phyloP scores from a whole-genome alignment of 2,329 filamentous ascomycete species.

The Fusarium sulawesiense region DNA sequence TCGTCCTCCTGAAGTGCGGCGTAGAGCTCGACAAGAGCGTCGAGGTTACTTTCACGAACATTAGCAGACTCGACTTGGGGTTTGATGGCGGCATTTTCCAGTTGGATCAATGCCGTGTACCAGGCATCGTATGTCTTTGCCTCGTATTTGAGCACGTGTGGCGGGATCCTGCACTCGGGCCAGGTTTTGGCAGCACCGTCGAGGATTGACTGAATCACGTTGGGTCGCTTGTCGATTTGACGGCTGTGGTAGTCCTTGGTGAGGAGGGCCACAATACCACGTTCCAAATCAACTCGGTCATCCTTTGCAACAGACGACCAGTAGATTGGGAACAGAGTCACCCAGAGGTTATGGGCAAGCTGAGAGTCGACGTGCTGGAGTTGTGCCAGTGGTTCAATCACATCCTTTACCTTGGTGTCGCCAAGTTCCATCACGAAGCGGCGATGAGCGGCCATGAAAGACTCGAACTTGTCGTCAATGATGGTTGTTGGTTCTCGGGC shows the following conservation, averaged over 20 bases:
- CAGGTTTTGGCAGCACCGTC: conserved; percentile 86
- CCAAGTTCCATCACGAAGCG: conserved; percentile 86
- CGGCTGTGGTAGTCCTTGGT: conserved; percentile 96
- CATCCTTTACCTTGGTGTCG: conserved; percentile 86
- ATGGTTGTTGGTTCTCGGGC: conserved; percentile 72
- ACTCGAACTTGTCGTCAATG: conserved; percentile 84
- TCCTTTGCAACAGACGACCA: conserved; percentile 91
- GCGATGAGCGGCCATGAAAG: conserved; percentile 79
- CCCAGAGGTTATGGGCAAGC: conserved; percentile 90
- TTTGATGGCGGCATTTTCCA: conserved; percentile 88
- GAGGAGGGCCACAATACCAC: conserved; percentile 87
- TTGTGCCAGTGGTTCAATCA: conserved; percentile 90
- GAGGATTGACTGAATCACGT: conserved; percentile 92
- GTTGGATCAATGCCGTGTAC: conserved; percentile 92
- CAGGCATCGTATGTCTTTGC: conserved; percentile 95
- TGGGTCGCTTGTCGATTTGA: conserved; percentile 94
- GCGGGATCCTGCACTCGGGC: conserved; percentile 91
- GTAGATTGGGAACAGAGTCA: conserved; percentile 88
- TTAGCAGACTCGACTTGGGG: conserved; percentile 85
- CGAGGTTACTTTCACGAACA: conserved; percentile 92
- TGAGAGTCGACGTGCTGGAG: conserved; percentile 89
- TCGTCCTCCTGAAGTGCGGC: conserved; percentile 93
- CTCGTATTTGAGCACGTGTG: conserved; percentile 95
- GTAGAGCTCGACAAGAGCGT: conserved; percentile 95
- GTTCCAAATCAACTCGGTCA: conserved; percentile 89